These are phyloP conservation scores for Coemansia pectinata DNA, from an alignment of 192 early-diverging fungal species.

Conservation along the genomic window DNA sequence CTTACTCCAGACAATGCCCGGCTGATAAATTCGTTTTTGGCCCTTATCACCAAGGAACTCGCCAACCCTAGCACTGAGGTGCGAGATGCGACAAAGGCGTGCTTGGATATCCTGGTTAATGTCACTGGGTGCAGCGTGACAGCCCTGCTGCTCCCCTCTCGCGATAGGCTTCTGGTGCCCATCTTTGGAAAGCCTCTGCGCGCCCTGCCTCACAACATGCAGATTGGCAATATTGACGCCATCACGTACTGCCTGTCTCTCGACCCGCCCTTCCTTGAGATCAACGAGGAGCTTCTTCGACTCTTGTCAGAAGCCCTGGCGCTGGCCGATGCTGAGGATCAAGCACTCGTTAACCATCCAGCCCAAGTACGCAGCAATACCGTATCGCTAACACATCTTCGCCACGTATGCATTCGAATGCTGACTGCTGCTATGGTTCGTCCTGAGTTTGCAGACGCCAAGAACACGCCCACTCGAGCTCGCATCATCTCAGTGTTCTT, in stretches of 20 bases:
- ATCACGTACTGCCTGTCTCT: slow-evolving; percentile 94
- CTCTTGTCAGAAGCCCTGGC: slow-evolving; percentile 89
- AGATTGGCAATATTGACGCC: slow-evolving; percentile 98
- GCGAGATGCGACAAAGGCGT: slow-evolving; percentile 82
- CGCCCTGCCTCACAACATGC: slow-evolving; percentile 92
- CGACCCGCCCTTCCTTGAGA: slow-evolving; percentile 82
- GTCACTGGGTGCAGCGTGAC: slow-evolving; percentile 80
- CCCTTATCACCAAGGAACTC: slow-evolving; percentile 84
- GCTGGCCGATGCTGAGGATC: slow-evolving; percentile 96
- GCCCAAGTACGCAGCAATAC: slow-evolving; percentile 80
- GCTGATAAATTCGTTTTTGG: slow-evolving; percentile 45
- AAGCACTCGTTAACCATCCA: slow-evolving; percentile 81
- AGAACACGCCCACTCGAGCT: slow-evolving; percentile 75
- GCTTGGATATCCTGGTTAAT: slow-evolving; percentile 78
- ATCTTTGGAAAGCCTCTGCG: slow-evolving; percentile 98
- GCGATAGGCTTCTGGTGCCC: slow-evolving; percentile 81
- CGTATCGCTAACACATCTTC: slow-evolving; percentile 78
- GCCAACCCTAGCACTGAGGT: slow-evolving; percentile 88
- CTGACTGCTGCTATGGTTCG: slow-evolving; percentile 92
- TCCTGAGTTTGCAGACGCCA: slow-evolving; percentile 72
- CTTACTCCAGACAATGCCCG: slow-evolving; percentile 38
- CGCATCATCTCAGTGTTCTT: slow-evolving; percentile 98
- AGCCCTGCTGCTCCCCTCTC: slow-evolving; percentile 77
- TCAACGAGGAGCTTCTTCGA: slow-evolving; percentile 89
- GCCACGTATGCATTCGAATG: slow-evolving; percentile 96